Base-by-base conservation (phyloP, 176 grass and related monocot genomes). In the Phoenix roebelenii region DNA sequence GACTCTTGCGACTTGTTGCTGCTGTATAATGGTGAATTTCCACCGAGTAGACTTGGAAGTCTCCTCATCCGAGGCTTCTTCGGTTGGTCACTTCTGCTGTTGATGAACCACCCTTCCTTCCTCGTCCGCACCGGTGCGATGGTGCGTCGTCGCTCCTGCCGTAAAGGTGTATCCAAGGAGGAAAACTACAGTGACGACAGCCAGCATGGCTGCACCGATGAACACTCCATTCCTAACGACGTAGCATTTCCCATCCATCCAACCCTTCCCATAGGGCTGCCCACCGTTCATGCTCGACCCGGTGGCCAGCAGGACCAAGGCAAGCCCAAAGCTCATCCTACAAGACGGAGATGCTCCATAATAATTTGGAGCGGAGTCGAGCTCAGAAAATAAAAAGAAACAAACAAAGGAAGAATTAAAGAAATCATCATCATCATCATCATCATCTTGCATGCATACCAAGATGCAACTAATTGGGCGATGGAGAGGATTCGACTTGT, bases 231-330 rank as follows among this genome's bases (percentile, higher is more conserved):
- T 80, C 35, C 28, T 71, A 17, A 86, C 78, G 30, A 97, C 18
- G 75, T 97, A 97, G 70, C 87, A 97, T 49, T 91, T 81, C 71
- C 87, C 93, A 76, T 97, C 81, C 81, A 91, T 80, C 93, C 93
- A 97, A 22, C 93, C 93, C 9, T 63, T 71, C 25, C 93, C 87
- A 54, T 97, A 97, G 3, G 65, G 29, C 85, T 92, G 93, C 60
- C 84, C 81, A 29, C 18, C 29, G 78, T 92, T 91, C 87, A 97
- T 97, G 87, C 87, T 92, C 67, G 93, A 53, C 1, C 83, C 93
- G 0, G 81, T 85, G 24, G 65, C 66, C 76, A 91, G 53, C 55
- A 97, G 70, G 59, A 79, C 54, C 6, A 65, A 51, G 18, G 81
- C 75, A 81, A 85, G 54, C 16, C 69, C 93, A 65, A 72, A 97